Conservation (phyloP, 2,329 filamentous ascomycete genomes). For the Aureobasidium sp. region DNA sequence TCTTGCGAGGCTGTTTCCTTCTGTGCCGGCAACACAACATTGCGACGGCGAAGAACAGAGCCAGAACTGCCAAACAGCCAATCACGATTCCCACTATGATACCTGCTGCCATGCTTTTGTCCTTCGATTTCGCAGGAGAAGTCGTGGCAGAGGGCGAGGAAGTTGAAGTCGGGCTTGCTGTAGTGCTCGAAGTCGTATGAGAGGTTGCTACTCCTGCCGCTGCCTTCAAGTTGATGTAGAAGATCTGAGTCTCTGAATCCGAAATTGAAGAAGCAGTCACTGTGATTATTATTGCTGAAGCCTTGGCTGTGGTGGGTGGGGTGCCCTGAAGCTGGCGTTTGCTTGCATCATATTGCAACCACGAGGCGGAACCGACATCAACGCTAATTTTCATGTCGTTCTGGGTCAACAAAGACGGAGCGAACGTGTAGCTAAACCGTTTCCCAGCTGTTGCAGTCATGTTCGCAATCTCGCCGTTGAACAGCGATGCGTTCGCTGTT, state of each 20-base stretch:
- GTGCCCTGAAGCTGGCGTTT: conserved; percentile 41
- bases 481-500: conserved; percentile 30
- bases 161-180: conserved; percentile 15
- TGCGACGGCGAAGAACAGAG: conserved; percentile 19
- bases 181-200: background rate
- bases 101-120: conserved; percentile 13
- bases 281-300: conserved; percentile 34
- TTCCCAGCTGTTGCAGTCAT: conserved; percentile 43
- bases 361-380: conserved; percentile 37
- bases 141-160: conserved; percentile 14
- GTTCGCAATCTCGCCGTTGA: conserved; percentile 35
- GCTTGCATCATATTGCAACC: conserved; percentile 42
- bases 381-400: conserved; percentile 36
- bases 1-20: conserved; percentile 17
- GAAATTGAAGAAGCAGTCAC: conserved; percentile 25
- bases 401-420: conserved; percentile 34
- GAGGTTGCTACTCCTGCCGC: background rate
- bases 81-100: conserved; percentile 29
- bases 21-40: conserved; percentile 22
- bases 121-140: background rate
- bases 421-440: conserved; percentile 41
- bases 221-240: conserved; percentile 33
- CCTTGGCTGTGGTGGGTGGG: conserved; percentile 35
- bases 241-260: conserved; percentile 33
- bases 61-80: conserved; percentile 23